Evolutionary conservation across 2,329 filamentous ascomycete genomes (phyloP), one percentile per base, ranked within the genome.

Genomic region (Dactylellina leptospora): DNA sequence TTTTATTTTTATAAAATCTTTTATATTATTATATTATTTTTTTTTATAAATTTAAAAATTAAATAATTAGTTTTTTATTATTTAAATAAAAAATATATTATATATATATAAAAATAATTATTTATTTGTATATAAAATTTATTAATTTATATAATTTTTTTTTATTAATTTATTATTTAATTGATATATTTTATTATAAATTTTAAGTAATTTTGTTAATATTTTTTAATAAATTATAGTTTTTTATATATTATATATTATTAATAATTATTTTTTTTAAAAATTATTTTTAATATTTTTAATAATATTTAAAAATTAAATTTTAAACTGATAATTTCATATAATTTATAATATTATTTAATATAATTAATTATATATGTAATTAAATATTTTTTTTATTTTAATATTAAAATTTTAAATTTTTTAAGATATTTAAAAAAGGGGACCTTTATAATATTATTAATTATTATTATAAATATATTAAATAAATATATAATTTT

Each of bases 281-380:
- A 36, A 53, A 61, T 30, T 51, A 53, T 44, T 38, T 22, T 30
- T 30, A 45, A 27, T 54, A 45, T 45, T 42, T 45, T 42, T 28
- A 54, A 64, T 6, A 42, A 8, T 58, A 42, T 16, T 44, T 40
- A 64, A 55, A 58, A 48, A 27, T 55, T 2, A 30, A 9, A 5
- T 58, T 64, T 64, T 25, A 64, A 28, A 20, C 50, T 50, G 44
- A 42, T 23, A 64, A 64, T 64, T 42, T 20, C 22, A 64, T 58
- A 54, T 54, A 58, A 58, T 3, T 54, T 16, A 38, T 42, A 64
- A 36, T 58, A 64, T 20, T 56, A 18, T 44, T 45, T 56, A 22
- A 55, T 23, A 40, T n/a, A 40, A 22, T 55, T 40, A 23, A 55
- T n/a, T 22, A 40, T 40, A 23, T 51, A 51, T n/a, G 42, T 22